phyloP scores from a whole-genome alignment of 169 alveolate species.

The Babesia gibsoni region DNA sequence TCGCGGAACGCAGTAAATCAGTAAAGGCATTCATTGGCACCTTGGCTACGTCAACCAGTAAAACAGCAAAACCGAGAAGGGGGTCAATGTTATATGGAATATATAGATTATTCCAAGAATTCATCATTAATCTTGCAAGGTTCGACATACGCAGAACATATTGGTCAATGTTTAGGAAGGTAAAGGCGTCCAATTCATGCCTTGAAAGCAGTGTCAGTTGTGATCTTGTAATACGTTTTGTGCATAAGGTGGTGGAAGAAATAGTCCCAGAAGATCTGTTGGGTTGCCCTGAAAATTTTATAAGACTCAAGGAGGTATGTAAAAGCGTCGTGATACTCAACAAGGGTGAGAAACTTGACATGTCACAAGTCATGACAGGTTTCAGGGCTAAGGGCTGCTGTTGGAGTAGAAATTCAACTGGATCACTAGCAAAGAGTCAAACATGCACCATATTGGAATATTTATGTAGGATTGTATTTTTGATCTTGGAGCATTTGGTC shows the following conservation, averaged over 20 bases:
- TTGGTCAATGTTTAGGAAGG: conserved; percentile 11
- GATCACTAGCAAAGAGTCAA: conserved; percentile 26
- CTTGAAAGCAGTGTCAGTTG: background rate
- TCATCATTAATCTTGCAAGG: background rate
- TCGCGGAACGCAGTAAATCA: conserved; percentile 5
- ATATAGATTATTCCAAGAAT: conserved; percentile 8
- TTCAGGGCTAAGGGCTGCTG: conserved; percentile 36
- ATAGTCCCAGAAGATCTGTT: conserved; percentile 15
- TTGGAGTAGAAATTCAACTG: conserved; percentile 1
- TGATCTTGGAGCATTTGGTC: conserved; percentile 46
- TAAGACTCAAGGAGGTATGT: conserved; percentile 28
- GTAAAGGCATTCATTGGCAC: background rate
- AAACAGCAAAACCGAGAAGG: background rate
- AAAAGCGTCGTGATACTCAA: conserved; percentile 38
- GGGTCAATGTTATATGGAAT: conserved; percentile 23
- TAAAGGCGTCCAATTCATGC: background rate
- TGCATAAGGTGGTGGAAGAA: conserved; percentile 8
- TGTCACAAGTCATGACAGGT: conserved; percentile 55
- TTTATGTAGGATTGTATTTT: conserved; percentile 40
- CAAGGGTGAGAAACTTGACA: conserved; percentile 48
- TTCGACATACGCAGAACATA: conserved; percentile 1
- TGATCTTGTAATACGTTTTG: background rate
- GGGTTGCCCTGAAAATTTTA: conserved; percentile 33
- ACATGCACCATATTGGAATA: conserved; percentile 42
- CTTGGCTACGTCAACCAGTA: background rate